Percentiles rank a stretch among this genome's conserved stretches.
phyloP scores from a whole-genome alignment of 2,329 filamentous ascomycete genomes.

The Xylaria sp. region DNA sequence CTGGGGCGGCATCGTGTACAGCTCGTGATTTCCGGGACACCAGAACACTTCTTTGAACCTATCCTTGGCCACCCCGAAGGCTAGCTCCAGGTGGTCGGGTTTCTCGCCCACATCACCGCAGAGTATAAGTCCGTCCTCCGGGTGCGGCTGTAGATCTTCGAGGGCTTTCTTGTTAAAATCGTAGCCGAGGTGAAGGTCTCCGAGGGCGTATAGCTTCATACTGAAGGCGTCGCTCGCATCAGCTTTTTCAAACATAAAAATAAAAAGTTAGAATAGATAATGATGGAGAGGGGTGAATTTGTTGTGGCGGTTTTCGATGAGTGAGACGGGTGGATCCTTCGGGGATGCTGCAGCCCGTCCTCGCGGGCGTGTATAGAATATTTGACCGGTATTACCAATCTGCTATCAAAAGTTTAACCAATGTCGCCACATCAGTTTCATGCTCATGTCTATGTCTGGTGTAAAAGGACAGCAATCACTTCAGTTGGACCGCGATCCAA shows the following conservation, averaged over 20 bases:
- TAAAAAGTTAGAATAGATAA: neutral
- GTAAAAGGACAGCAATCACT: no score
- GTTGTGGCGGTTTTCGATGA: slow-evolving; percentile 11
- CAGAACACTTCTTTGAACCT: slow-evolving; percentile 59
- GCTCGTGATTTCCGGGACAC: slow-evolving; percentile 68
- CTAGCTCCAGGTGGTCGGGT: slow-evolving; percentile 49
- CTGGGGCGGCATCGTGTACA: slow-evolving; percentile 59
- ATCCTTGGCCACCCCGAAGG: slow-evolving; percentile 47
- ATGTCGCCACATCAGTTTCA: neutral
- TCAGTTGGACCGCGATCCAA: no score
- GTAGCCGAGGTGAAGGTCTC: slow-evolving; percentile 52
- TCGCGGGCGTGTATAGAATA: neutral
- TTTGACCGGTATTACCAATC: slow-evolving; percentile 10
- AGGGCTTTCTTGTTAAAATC: slow-evolving; percentile 49
- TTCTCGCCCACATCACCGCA: slow-evolving; percentile 53
- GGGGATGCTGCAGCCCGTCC: slow-evolving; percentile 1
- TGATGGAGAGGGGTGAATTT: slow-evolving; percentile 18
- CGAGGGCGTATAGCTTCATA: slow-evolving; percentile 52
- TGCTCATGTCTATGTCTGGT: no score
- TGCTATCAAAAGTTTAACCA: neutral
- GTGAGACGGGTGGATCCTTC: slow-evolving; percentile 27
- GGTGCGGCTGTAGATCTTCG: slow-evolving; percentile 47
- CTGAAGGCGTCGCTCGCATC: slow-evolving; percentile 6
- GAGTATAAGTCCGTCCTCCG: slow-evolving; percentile 52
- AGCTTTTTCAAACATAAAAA: no score